Percentiles rank a stretch among this genome's conserved stretches.
Evolutionary conservation across 208 protist genomes (phyloP).

Genomic region (Acanthamoeba healyi): DNA sequence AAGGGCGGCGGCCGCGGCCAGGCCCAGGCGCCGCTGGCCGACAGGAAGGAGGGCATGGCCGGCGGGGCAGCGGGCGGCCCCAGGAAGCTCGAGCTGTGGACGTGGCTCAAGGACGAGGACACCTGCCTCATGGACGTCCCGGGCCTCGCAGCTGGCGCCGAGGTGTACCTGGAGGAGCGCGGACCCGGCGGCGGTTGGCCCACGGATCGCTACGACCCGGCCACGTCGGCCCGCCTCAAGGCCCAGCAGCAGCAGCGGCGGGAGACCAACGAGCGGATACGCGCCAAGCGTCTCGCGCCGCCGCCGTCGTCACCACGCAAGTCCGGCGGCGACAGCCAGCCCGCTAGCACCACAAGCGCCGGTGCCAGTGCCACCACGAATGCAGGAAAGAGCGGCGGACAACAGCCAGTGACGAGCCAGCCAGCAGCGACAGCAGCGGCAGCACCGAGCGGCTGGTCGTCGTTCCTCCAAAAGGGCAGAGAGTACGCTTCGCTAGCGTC

Average conservation of each 20-base stretch:
- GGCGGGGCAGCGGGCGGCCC: not conserved
- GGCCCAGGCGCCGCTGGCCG: slow-evolving; percentile 23
- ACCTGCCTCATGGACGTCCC: not conserved
- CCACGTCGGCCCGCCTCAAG: not conserved
- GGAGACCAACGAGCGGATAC: not conserved
- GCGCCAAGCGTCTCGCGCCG: too few species aligned
- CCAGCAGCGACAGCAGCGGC: not conserved
- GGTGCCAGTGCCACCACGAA: too few species aligned
- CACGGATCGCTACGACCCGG: slow-evolving; percentile 7
- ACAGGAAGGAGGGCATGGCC: not conserved
- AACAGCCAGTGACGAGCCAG: too few species aligned
- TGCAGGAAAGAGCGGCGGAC: too few species aligned
- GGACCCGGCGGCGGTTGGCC: not conserved
- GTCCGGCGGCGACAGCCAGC: too few species aligned
- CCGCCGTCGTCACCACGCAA: too few species aligned
- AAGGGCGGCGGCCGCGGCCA: not conserved
- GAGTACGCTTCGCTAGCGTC: not conserved
- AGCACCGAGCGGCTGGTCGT: not conserved
- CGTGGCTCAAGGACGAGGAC: not conserved
- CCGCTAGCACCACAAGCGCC: too few species aligned
- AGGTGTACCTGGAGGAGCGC: not conserved
- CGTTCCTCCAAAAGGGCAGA: not conserved
- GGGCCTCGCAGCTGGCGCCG: not conserved
- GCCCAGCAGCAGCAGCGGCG: not conserved
- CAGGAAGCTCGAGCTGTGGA: not conserved